These are phyloP conservation scores for Stephanodiscus minutulus DNA, from an alignment of 108 stramenopile species.

Conservation along the genomic window DNA sequence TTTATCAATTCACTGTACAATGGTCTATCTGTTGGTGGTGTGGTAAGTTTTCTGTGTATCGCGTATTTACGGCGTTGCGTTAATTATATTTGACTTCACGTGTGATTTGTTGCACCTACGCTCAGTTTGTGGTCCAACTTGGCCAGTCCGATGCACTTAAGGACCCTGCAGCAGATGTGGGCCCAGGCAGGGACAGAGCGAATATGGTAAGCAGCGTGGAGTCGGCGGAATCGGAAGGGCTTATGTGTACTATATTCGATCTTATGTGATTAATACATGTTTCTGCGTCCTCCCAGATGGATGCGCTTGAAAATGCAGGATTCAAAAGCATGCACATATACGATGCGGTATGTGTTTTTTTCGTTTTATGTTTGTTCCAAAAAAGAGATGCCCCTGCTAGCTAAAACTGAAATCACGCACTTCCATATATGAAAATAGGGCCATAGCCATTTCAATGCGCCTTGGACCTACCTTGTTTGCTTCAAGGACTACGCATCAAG, in stretches of 20 bases:
- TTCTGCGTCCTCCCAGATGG: neutral
- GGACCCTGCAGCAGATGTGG: neutral
- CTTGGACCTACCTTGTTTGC: conserved; percentile 37
- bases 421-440: neutral
- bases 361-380: neutral
- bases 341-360: conserved; percentile 27
- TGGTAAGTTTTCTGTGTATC: conserved; percentile 6
- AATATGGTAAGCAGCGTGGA: neutral
- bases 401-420: too few species aligned
- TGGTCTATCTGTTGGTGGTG: conserved; percentile 30
- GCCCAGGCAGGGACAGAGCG: conserved; percentile 2
- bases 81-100: neutral
- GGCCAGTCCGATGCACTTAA: neutral
- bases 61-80: neutral
- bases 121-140: conserved; percentile 12
- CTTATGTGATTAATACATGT: neutral
- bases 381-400: neutral
- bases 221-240: neutral
- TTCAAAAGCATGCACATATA: conserved; percentile 44
- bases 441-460: conserved; percentile 18
- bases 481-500: conserved; percentile 25
- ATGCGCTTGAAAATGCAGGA: conserved; percentile 26
- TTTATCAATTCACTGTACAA: conserved; percentile 28
- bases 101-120: neutral
- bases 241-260: neutral